Percentiles rank a stretch among this genome's conserved stretches.
phyloP scores from a whole-genome alignment of 768 basidiomycete genomes.

The Boletus rubroflammeus region DNA sequence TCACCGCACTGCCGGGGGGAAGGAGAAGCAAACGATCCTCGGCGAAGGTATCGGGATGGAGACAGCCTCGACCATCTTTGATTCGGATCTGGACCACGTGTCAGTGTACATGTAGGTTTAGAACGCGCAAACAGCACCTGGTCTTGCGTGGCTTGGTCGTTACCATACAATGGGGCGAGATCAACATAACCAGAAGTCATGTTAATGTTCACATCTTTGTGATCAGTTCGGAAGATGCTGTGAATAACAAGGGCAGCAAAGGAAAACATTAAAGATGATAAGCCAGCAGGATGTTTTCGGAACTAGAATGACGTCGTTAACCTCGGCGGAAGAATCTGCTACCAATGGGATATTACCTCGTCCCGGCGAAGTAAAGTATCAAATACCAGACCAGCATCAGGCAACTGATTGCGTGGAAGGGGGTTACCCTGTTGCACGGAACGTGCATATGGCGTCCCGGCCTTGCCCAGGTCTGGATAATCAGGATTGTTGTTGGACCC shows the following conservation, averaged over 20 bases:
- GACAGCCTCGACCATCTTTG: slow-evolving; percentile 59
- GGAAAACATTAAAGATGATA: slow-evolving; percentile 77
- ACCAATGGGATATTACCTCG: slow-evolving; percentile 39
- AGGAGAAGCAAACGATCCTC: slow-evolving; percentile 76
- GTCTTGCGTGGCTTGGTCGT: slow-evolving; percentile 58
- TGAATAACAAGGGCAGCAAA: slow-evolving; percentile 84
- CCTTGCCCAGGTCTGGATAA: slow-evolving; percentile 70
- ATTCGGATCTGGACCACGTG: slow-evolving; percentile 25
- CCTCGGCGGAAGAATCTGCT: background rate
- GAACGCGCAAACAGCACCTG: slow-evolving; percentile 38
- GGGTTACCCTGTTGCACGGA: slow-evolving; percentile 72
- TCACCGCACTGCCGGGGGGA: slow-evolving; percentile 69
- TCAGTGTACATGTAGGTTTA: background rate
- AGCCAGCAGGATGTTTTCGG: slow-evolving; percentile 69
- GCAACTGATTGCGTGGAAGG: slow-evolving; percentile 63
- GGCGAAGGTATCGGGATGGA: slow-evolving; percentile 71
- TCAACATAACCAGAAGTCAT: slow-evolving; percentile 87
- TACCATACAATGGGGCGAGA: slow-evolving; percentile 78
- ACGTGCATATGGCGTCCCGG: slow-evolving; percentile 75
- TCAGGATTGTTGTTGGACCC: slow-evolving; percentile 74
- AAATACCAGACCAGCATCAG: slow-evolving; percentile 77
- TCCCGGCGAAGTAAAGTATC: slow-evolving; percentile 76
- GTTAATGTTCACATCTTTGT: slow-evolving; percentile 63
- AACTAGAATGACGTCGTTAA: slow-evolving; percentile 44
- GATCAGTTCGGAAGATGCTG: slow-evolving; percentile 82